Conservation (phyloP, 768 basidiomycete species). For the Phaeolepiota aurea region DNA sequence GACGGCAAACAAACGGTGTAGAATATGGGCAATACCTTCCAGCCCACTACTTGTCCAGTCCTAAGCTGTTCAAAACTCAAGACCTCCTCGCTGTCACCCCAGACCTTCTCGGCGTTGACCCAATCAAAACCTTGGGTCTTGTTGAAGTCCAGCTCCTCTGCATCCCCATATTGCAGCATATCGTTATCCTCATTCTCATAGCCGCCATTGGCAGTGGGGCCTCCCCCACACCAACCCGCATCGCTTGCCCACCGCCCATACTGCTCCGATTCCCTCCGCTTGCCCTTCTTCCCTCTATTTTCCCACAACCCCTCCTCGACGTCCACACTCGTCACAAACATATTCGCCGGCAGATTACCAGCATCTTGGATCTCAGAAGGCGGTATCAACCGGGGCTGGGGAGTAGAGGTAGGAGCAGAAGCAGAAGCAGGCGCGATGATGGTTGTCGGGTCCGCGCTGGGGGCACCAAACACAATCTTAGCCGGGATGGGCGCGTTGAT, state of each 20-base stretch:
- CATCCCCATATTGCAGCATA: constrained; percentile 11
- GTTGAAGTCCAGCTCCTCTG: constrained; percentile 10
- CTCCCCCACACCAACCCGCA: not conserved
- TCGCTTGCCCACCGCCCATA: constrained; percentile 4
- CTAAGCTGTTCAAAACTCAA: constrained; percentile 15
- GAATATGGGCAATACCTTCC: constrained; percentile 33
- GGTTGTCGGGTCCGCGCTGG: not conserved
- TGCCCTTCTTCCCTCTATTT: constrained; percentile 26
- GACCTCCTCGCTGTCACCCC: constrained; percentile 17
- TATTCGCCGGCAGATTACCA: constrained; percentile 44
- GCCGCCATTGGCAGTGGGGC: constrained; percentile 6
- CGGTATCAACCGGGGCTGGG: constrained; percentile 36
- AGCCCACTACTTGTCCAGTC: constrained; percentile 29
- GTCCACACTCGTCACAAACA: constrained; percentile 69
- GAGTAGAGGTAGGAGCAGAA: not conserved
- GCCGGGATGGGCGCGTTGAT: constrained; percentile 3
- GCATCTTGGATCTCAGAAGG: constrained; percentile 51
- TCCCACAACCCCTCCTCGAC: constrained; percentile 45
- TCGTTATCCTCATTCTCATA: constrained; percentile 8
- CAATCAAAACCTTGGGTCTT: constrained; percentile 24
- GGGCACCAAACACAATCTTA: not conserved
- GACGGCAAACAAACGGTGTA: not conserved
- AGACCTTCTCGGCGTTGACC: constrained; percentile 21
- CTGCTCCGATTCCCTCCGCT: constrained; percentile 6
- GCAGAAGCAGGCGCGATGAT: too few species aligned